Evolutionary conservation across 1,284 basidiomycete genomes (phyloP), one percentile per base, ranked within the genome.

Genomic region (Mycosarcoma maydis): DNA sequence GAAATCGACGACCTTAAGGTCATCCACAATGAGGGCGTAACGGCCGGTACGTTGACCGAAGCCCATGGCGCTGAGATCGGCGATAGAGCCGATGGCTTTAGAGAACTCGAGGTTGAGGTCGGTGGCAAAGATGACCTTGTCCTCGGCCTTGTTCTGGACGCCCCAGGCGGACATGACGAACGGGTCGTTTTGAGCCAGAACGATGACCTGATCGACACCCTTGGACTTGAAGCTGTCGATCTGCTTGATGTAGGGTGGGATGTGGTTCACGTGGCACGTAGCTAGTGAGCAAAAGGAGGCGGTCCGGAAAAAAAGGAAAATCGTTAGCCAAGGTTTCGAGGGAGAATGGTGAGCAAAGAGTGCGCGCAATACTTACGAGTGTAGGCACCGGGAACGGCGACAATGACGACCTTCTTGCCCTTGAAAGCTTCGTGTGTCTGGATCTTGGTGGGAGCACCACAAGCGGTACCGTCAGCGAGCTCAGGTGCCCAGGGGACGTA

Each of bases 351-450:
- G n/a, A 13, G 11, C 9, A 17, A 17, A 9, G 17, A 23, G 23
- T 20, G 16, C 16, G 20, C 13, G n/a, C 6, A 26, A 13, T 6
- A 69, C 67, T 70, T 50, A 70, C 67, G 69, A 34, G 48, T 50
- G 83, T 87, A 73, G 23, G 90, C 90, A 52, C 90, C 90, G 23
- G 90, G 90, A 36, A 91, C 88, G 59, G 90, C 85, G 80, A 92
- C 86, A 59, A 92, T 82, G 41, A 92, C 88, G 51, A 92, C 88
- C 83, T 90, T 92, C 86, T 92, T 92, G 78, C 88, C 89, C 82
- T 89, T 90, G 89, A 89, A 91, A 41, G 87, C 73, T 16, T 77
- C 69, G 67, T 88, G 85, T 19, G 87, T 89, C 58, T 83, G 66
- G 49, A 83, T 49, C 61, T 77, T 72, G 47, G 84, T 72, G 36